phyloP scores from a whole-genome alignment of 352 stramenopile genomes.

The Phytophthora ramorum region DNA sequence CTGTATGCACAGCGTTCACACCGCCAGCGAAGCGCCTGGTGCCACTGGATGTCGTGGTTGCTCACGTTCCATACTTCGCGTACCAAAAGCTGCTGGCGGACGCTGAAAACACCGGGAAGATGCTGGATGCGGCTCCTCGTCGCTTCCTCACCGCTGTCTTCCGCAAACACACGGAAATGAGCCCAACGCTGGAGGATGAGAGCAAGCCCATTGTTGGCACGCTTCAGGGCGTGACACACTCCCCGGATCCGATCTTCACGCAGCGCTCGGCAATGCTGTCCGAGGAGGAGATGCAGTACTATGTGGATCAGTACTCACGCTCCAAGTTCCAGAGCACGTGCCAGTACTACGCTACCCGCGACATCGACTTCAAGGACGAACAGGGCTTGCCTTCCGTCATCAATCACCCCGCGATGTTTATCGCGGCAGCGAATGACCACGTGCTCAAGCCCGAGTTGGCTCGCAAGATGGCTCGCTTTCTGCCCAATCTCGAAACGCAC shows the following conservation, averaged over 20 bases:
- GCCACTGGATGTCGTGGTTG: slow-evolving; percentile 49
- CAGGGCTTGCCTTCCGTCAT: slow-evolving; percentile 37
- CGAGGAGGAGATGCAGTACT: slow-evolving; percentile 66
- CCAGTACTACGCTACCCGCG: slow-evolving; percentile 65
- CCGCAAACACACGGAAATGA: slow-evolving; percentile 50
- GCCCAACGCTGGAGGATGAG: slow-evolving; percentile 23
- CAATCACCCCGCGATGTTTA: slow-evolving; percentile 66
- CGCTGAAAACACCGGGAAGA: slow-evolving; percentile 44
- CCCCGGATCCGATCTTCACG: slow-evolving; percentile 43
- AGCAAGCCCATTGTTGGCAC: slow-evolving; percentile 30
- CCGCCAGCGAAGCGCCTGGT: slow-evolving; percentile 50
- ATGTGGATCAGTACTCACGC: slow-evolving; percentile 59
- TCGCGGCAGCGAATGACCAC: slow-evolving; percentile 59
- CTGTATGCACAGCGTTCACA: slow-evolving; percentile 77
- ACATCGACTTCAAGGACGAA: slow-evolving; percentile 68
- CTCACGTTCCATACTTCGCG: slow-evolving; percentile 59
- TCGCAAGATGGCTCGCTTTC: slow-evolving; percentile 55
- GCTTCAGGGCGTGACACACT: slow-evolving; percentile 42
- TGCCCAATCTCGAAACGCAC: slow-evolving; percentile 62
- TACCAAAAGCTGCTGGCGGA: slow-evolving; percentile 72
- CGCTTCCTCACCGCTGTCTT: slow-evolving; percentile 64
- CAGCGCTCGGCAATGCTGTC: slow-evolving; percentile 53
- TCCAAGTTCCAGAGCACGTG: slow-evolving; percentile 66
- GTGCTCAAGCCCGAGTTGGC: slow-evolving; percentile 68
- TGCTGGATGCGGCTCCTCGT: slow-evolving; percentile 46